Percentiles rank a stretch among this genome's conserved stretches.
Evolutionary conservation across 73 alveolate species (phyloP).

Genomic region (Paramecium pentaurelia): DNA sequence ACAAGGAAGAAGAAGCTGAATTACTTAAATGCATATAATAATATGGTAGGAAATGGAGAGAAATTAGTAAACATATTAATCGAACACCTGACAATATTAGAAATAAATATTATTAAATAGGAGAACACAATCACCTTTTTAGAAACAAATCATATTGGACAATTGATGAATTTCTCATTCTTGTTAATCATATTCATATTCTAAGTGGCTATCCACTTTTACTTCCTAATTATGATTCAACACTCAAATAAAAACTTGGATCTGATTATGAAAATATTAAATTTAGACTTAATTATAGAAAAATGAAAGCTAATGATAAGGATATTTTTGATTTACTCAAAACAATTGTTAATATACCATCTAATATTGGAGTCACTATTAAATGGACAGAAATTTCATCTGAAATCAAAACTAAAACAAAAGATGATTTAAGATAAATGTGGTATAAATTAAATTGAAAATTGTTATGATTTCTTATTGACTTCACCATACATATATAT

Average conservation of each 20-base stretch:
- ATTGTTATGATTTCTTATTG: neutral
- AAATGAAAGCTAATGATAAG: neutral
- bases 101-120: neutral
- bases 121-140: neutral
- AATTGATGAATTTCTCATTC: neutral
- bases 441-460: neutral
- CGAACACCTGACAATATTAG: conserved; percentile 15
- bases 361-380: neutral
- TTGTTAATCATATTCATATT: neutral
- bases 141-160: neutral
- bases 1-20: neutral
- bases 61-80: neutral
- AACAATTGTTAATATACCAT: neutral
- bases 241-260: neutral
- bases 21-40: neutral
- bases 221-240: neutral
- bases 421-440: conserved; percentile 20
- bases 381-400: neutral
- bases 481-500: neutral
- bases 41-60: conserved; percentile 12
- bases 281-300: neutral
- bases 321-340: neutral
- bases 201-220: neutral
- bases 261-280: neutral
- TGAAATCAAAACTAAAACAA: conserved; percentile 12